Base-by-base conservation (phyloP, 805 yeast species). In the Tetrapisispora nanseiensis region DNA sequence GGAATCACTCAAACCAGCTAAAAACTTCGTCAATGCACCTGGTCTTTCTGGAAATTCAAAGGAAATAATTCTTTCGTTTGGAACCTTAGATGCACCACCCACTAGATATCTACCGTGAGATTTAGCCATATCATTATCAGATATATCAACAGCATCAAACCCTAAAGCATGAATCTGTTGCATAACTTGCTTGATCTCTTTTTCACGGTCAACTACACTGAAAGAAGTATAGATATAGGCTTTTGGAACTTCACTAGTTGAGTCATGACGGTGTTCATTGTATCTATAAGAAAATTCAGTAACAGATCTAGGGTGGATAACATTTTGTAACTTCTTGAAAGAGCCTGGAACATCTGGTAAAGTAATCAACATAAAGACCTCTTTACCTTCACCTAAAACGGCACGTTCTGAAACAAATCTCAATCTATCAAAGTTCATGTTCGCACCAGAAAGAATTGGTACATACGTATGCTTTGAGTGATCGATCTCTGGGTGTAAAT, bases 21-120 rank as follows among this genome's bases (percentile, higher is more conserved):
- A 71, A 67, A 92, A 92, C 45, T 75, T 82, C 23, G 82, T 76
- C 55, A 92, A 71, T 1, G 98, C 97, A 37, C 96, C 95, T 2
- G 98, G 97, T 56, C 92, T 80, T 59, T 92, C 99, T 12, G 99
- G 99, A 70, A 92, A 94, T 63, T 87, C 96, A 55, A 92, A 92
- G 38, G 82, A 74, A 52, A 79, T 76, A 28, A 92, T 65, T 53
- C 81, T 78, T 64, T 92, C 99, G 50, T 85, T 72, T 23, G 76
- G 71, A 16, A 84, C 77, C 19, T 70, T 64, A 0, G 89, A 76
- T 46, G 82, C 79, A 45, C 98, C 98, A 45, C 99, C 99, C 20
- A 92, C 95, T 49, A 92, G 70, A 61, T 92, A 94, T 61, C 99
- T 76, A 30, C 97, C 97, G 58, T 92, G 99, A 29, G 87, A 76